Percentiles rank a stretch among this genome's conserved stretches.
These are phyloP conservation scores for Coprinopsis strossmayeri DNA, from an alignment of 768 basidiomycete species.

Conservation along the genomic window DNA sequence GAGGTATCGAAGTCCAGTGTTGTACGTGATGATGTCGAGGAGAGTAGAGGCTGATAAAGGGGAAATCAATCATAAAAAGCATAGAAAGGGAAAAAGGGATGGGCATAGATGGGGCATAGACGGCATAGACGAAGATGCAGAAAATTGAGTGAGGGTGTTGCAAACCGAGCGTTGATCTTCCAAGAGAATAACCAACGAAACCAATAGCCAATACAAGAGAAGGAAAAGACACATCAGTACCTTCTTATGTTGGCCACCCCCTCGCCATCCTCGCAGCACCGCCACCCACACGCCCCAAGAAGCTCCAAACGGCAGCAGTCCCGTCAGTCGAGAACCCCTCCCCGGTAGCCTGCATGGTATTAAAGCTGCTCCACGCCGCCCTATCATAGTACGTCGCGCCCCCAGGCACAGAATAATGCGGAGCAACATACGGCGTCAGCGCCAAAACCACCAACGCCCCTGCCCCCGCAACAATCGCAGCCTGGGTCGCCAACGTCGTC, in stretches of 20 bases:
- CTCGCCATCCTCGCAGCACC: slow-evolving; percentile 71
- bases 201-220: background rate
- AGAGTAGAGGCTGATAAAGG: too few species aligned
- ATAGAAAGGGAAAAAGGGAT: too few species aligned
- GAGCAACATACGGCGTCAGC: slow-evolving; percentile 54
- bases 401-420: slow-evolving; percentile 52
- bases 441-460: slow-evolving; percentile 57
- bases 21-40: too few species aligned
- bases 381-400: slow-evolving; percentile 71
- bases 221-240: background rate
- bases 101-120: background rate
- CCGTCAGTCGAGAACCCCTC: slow-evolving; percentile 60
- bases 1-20: too few species aligned
- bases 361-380: slow-evolving; percentile 74
- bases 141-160: background rate
- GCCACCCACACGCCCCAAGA: slow-evolving; percentile 65
- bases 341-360: slow-evolving; percentile 59
- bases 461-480: slow-evolving; percentile 54
- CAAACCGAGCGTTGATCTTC: background rate
- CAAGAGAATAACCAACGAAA: background rate
- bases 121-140: background rate
- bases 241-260: slow-evolving; percentile 67
- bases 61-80: too few species aligned
- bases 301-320: slow-evolving; percentile 58
- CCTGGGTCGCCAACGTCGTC: slow-evolving; percentile 33